phyloP scores from a whole-genome alignment of 306 rosid genomes.

The Quercus aquifolioides region DNA sequence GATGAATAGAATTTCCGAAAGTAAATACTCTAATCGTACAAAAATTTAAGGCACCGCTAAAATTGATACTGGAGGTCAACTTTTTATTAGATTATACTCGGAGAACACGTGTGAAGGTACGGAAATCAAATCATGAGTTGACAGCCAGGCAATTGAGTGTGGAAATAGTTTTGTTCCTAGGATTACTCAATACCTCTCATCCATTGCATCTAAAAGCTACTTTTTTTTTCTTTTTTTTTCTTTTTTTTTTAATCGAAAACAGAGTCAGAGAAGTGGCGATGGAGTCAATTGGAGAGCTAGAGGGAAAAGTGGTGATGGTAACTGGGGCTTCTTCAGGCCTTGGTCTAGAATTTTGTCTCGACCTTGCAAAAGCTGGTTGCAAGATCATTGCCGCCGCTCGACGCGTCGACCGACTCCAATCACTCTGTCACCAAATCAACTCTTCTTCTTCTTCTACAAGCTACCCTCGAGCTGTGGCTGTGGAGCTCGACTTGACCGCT shows the following conservation, averaged over 20 bases:
- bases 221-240: too few relatives aligned
- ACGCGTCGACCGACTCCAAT: constrained; percentile 52
- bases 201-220: too few relatives aligned
- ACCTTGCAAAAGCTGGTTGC: constrained; percentile 68
- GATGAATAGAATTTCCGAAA: too few relatives aligned
- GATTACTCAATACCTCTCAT: too few relatives aligned
- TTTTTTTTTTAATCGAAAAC: too few relatives aligned
- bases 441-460: background rate
- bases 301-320: constrained; percentile 71
- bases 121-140: too few relatives aligned
- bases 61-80: too few relatives aligned
- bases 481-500: constrained; percentile 51
- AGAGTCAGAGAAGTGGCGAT: constrained; percentile 28
- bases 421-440: constrained; percentile 59
- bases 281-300: constrained; percentile 54
- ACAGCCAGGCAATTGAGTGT: too few relatives aligned
- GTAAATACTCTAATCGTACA: too few relatives aligned
- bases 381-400: constrained; percentile 66
- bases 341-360: constrained; percentile 66
- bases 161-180: too few relatives aligned
- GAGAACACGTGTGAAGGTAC: too few relatives aligned
- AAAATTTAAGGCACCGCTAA: fast-evolving
- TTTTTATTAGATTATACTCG: too few relatives aligned
- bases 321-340: constrained; percentile 90
- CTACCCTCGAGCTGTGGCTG: constrained; percentile 21